Evolutionary conservation across 768 basidiomycete species (phyloP), one percentile per base, ranked within the genome.

Genomic region (Lactifluus echinatus): DNA sequence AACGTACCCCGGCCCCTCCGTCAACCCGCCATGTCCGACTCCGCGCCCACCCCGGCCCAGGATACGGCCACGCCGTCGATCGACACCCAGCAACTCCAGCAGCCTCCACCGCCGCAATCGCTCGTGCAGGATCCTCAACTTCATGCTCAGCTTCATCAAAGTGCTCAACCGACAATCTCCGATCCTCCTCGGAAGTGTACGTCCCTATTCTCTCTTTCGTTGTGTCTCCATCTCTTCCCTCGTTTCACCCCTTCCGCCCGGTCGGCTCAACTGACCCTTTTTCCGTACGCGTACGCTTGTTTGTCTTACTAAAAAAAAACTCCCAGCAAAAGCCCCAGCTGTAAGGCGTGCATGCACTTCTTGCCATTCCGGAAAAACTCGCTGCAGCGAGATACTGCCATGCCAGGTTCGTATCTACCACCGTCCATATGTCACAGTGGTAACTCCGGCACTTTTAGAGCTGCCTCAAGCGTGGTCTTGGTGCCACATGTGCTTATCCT

Each of bases 301-400:
- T 49, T 53, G 60, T 48, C 51, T 54, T 50, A 23, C 19, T 15
- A 3, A 10, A 21, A 33, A 8, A 7, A 31, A 19, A 24, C 62
- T 47, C 55, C 49, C 67, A 88, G 86, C 86, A 59, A 89, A 90
- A 71, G 85, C 84, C 43, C 87, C 87, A 31, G 89, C 87, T 43
- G 88, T 89, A 53, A 80, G 88, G 62, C 77, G 88, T 61, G 88
- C 88, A 1, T 90, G 88, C 62, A 79, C 82, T 37, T 84, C 88
- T 14, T 90, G 88, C 71, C 88, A 90, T 70, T 75, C 85, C 50
- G 88, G 88, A 50, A 90, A 90, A 73, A 90, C 88, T 12, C 75
- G 87, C 64, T 90, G 88, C 65, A 88, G 85, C 64, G 88, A 90
- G 71, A 82, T 81, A 33, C 76, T 90, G 19, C 88, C 88, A 8